Percentiles rank a stretch among this genome's conserved stretches.
Evolutionary conservation across 768 basidiomycete genomes (phyloP).

Genomic region (Hypsizygus marmoreus): DNA sequence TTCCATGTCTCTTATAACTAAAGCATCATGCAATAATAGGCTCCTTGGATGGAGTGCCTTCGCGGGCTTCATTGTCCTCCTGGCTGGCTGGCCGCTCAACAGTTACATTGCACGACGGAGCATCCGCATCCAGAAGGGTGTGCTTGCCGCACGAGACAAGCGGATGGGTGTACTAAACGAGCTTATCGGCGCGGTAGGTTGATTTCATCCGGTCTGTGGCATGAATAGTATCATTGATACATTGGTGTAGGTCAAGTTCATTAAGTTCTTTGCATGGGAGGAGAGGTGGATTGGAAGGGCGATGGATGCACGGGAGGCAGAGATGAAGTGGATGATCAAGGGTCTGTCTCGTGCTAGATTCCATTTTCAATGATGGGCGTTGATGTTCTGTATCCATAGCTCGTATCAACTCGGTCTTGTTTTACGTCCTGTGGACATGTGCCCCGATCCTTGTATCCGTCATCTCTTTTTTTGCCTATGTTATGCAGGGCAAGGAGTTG

Average conservation of each 20-base stretch:
- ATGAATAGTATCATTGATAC: slow-evolving; percentile 1
- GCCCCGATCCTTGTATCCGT: slow-evolving; percentile 83
- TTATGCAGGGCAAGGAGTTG: slow-evolving; percentile 71
- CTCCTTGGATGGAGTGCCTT: slow-evolving; percentile 73
- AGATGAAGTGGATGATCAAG: slow-evolving; percentile 80
- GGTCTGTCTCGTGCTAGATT: slow-evolving; percentile 31
- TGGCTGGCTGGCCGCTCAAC: slow-evolving; percentile 73
- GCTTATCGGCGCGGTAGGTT: slow-evolving; percentile 63
- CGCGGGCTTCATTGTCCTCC: slow-evolving; percentile 68
- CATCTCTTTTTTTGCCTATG: slow-evolving; percentile 74
- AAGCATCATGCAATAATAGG: slow-evolving; percentile 28
- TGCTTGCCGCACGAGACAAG: slow-evolving; percentile 66
- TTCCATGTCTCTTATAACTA: background rate
- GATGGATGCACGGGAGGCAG: slow-evolving; percentile 62
- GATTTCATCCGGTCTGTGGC: too few species aligned
- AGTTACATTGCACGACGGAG: slow-evolving; percentile 61
- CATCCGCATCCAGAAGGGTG: slow-evolving; percentile 60
- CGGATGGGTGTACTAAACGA: slow-evolving; percentile 80
- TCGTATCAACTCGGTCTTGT: slow-evolving; percentile 71
- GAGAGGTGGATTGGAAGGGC: slow-evolving; percentile 72
- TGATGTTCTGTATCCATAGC: slow-evolving; percentile 34
- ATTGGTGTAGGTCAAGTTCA: slow-evolving; percentile 58
- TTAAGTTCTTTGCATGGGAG: slow-evolving; percentile 87
- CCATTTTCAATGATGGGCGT: background rate
- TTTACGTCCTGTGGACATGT: slow-evolving; percentile 69